A percentile compares a stretch with the other conserved stretches of the same genome.
Conservation (phyloP, 2,329 filamentous ascomycete genomes). For the Xylaria sp. region DNA sequence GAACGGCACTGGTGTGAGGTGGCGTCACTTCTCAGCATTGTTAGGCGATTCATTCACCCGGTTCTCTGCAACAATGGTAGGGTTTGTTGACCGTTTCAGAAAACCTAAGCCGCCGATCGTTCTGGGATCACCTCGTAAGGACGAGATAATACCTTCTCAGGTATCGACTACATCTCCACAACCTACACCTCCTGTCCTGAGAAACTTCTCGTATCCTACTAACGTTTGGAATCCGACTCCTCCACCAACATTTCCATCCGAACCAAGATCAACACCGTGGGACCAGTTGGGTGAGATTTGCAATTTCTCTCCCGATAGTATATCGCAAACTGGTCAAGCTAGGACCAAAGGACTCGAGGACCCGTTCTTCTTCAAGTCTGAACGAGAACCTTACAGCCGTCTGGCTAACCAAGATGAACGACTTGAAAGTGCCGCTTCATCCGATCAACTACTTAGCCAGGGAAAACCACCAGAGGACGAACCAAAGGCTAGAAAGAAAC, state of each 20-base stretch:
- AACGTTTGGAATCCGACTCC: constrained; percentile 19
- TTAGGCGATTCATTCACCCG: background rate
- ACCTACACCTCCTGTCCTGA: constrained; percentile 23
- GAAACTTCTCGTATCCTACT: constrained; percentile 39
- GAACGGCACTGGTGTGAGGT: background rate
- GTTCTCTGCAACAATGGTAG: constrained; percentile 31
- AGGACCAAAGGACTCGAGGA: constrained; percentile 28
- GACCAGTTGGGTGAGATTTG: constrained; percentile 36
- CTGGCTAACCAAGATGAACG: constrained; percentile 17
- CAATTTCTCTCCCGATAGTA: constrained; percentile 30
- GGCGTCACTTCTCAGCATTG: background rate
- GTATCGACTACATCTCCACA: constrained; percentile 13
- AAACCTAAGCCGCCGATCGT: constrained; percentile 30
- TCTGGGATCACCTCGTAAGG: constrained; percentile 24
- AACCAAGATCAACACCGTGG: constrained; percentile 24
- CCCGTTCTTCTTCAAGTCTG: constrained; percentile 34
- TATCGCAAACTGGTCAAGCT: constrained; percentile 21
- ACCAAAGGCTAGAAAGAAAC: constrained; percentile 26
- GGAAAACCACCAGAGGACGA: constrained; percentile 16
- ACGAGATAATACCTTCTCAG: constrained; percentile 17
- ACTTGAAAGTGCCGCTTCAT: constrained; percentile 5
- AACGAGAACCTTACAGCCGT: constrained; percentile 23
- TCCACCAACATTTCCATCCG: constrained; percentile 6
- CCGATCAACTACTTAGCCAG: constrained; percentile 7
- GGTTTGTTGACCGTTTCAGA: constrained; percentile 33